Evolutionary conservation across 805 yeast species (phyloP).

Genomic region (Candida golubevii): DNA sequence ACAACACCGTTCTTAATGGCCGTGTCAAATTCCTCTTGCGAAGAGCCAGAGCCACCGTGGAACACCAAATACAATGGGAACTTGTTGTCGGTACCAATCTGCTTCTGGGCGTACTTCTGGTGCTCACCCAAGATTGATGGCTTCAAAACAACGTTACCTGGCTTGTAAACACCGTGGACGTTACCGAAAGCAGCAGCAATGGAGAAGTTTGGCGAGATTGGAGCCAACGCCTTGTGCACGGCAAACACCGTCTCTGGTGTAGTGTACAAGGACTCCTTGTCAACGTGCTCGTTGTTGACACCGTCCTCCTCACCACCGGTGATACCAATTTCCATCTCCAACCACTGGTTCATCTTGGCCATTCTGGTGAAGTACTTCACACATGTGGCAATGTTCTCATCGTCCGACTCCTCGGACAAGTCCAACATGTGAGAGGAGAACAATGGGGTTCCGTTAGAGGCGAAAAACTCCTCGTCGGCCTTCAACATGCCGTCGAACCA

Average conservation of each 20-base stretch:
- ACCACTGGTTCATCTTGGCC: conserved; percentile 93
- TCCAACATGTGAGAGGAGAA: conserved; percentile 99
- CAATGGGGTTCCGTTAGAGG: conserved; percentile 85
- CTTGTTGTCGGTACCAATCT: conserved; percentile 49
- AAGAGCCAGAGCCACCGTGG: conserved; percentile 99
- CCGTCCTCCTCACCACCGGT: conserved; percentile 99
- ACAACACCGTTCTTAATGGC: conserved; percentile 94
- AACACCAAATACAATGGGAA: conserved; percentile 92
- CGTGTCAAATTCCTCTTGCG: conserved; percentile 84
- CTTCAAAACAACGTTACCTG: conserved; percentile 92
- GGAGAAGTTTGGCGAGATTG: conserved; percentile 96
- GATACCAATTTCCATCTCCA: conserved; percentile 99
- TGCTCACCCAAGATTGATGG: conserved; percentile 95
- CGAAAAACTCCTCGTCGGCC: conserved; percentile 92
- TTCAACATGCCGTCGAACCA: conserved; percentile 98
- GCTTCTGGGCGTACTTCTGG: conserved; percentile 80
- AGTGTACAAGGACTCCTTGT: conserved; percentile 85
- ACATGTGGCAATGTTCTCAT: conserved; percentile 91
- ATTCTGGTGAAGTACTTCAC: conserved; percentile 92
- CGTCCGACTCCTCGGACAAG: conserved; percentile 93
- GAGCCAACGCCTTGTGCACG: conserved; percentile 84
- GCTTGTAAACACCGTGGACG: conserved; percentile 99
- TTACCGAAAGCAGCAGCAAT: conserved; percentile 99
- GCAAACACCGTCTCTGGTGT: conserved; percentile 90
- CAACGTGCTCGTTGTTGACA: conserved; percentile 95